phyloP scores from a whole-genome alignment of 1,139 yeast species.

The Blastobotrys buckinghamii region DNA sequence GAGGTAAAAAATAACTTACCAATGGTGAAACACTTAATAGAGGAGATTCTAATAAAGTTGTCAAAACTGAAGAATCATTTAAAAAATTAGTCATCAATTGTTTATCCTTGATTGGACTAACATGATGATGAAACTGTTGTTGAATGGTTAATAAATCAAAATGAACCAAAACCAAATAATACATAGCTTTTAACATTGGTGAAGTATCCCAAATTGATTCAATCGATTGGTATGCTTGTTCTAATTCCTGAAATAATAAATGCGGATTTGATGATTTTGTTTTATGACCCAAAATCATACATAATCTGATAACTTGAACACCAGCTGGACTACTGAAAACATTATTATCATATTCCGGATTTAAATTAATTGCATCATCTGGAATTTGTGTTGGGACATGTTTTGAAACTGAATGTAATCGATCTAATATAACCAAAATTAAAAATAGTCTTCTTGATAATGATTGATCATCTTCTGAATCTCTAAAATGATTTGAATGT shows the following conservation, averaged over 20 bases:
- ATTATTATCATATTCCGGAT: constrained; percentile 19
- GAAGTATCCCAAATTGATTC: constrained; percentile 28
- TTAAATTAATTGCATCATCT: constrained; percentile 16
- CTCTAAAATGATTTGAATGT: constrained; percentile 4
- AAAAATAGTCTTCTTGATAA: constrained; percentile 27
- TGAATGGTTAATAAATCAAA: constrained; percentile 9
- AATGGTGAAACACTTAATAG: constrained; percentile 27
- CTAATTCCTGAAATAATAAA: constrained; percentile 12
- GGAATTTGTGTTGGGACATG: constrained; percentile 24
- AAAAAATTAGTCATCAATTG: constrained; percentile 11
- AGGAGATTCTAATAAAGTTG: constrained; percentile 26
- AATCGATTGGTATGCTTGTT: constrained; percentile 17
- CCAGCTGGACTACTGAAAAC: constrained; percentile 20
- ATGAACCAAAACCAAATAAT: constrained; percentile 22
- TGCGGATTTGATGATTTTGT: background rate
- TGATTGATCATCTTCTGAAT: constrained; percentile 20
- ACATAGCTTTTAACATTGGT: constrained; percentile 28
- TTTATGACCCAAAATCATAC: constrained; percentile 20
- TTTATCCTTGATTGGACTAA: no score
- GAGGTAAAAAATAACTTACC: constrained; percentile 22
- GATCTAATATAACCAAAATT: constrained; percentile 30
- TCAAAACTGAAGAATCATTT: constrained; percentile 13
- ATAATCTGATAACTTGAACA: constrained; percentile 24
- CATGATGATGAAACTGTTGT: constrained; percentile 5
- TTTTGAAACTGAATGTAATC: constrained; percentile 25